A percentile compares a stretch with the other conserved stretches of the same genome.
These are phyloP conservation scores for Poterioochromonas sp. DNA, from an alignment of 352 stramenopile genomes.

Conservation along the genomic window DNA sequence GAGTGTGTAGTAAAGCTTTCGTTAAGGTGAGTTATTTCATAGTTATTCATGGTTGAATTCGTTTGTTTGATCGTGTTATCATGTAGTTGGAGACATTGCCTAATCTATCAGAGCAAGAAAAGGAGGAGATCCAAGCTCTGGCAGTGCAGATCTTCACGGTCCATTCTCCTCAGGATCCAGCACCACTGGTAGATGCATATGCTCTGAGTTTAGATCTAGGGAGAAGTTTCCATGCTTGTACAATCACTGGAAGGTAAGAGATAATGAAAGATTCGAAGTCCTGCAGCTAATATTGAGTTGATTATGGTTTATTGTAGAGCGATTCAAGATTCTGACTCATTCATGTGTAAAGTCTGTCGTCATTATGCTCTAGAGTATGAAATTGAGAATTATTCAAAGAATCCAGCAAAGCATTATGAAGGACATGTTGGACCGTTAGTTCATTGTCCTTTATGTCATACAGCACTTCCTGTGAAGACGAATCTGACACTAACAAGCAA, in stretches of 20 bases:
- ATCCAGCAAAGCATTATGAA: background rate
- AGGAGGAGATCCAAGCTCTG: conserved; percentile 39
- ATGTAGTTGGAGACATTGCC: conserved; percentile 79
- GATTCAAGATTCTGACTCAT: conserved; percentile 49
- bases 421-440: conserved; percentile 48
- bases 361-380: conserved; percentile 72
- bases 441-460: conserved; percentile 77
- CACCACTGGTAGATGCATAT: conserved; percentile 63
- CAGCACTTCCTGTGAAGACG: too few relatives aligned
- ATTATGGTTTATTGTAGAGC: conserved; percentile 40
- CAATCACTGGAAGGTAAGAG: conserved; percentile 58
- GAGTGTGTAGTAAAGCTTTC: conserved; percentile 63
- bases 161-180: conserved; percentile 61
- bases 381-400: conserved; percentile 41
- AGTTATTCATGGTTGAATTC: background rate
- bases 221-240: conserved; percentile 71
- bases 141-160: conserved; percentile 63
- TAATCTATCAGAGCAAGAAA: conserved; percentile 34
- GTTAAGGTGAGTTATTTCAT: background rate
- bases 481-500: too few relatives aligned
- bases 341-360: conserved; percentile 69
- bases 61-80: too few relatives aligned
- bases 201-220: conserved; percentile 63
- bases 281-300: conserved; percentile 46
- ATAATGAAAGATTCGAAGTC: conserved; percentile 68